These are phyloP conservation scores for Holtermanniella nyarrowii DNA, from an alignment of 768 basidiomycete species.

Conservation along the genomic window DNA sequence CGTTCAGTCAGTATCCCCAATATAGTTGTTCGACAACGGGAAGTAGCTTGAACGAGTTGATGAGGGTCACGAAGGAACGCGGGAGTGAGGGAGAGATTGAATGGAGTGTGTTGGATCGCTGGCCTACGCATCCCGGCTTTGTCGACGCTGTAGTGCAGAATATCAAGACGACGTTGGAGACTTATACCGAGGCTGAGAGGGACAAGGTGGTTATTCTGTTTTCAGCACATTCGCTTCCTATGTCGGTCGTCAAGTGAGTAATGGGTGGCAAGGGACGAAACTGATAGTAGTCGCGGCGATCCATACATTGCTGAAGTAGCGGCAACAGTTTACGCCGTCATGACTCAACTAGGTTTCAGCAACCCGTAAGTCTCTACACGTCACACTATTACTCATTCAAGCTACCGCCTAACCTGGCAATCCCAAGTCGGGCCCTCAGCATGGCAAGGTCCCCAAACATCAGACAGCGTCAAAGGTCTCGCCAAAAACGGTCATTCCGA, in stretches of 20 bases:
- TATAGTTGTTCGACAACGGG: slow-evolving; percentile 98
- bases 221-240: slow-evolving; percentile 93
- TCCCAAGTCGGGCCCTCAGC: slow-evolving; percentile 92
- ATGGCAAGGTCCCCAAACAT: slow-evolving; percentile 97
- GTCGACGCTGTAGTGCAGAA: slow-evolving; percentile 89
- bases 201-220: slow-evolving; percentile 75
- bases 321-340: slow-evolving; percentile 83
- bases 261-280: too few relatives aligned
- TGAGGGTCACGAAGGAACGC: slow-evolving; percentile 38
- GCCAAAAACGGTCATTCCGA: slow-evolving; percentile 45
- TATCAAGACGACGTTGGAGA: slow-evolving; percentile 66
- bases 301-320: slow-evolving; percentile 94
- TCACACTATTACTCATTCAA: slow-evolving; percentile 41
- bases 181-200: slow-evolving; percentile 61
- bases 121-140: slow-evolving; percentile 91
- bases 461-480: slow-evolving; percentile 66
- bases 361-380: slow-evolving; percentile 30
- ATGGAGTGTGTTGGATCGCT: slow-evolving; percentile 97
- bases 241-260: slow-evolving; percentile 78
- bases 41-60: slow-evolving; percentile 87
- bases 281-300: slow-evolving; percentile 64
- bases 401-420: slow-evolving; percentile 95
- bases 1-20: slow-evolving; percentile 97
- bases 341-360: slow-evolving; percentile 58
- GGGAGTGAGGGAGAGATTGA: slow-evolving; percentile 56